Conservation (phyloP, 169 alveolate genomes). For the Fabrea salina region DNA sequence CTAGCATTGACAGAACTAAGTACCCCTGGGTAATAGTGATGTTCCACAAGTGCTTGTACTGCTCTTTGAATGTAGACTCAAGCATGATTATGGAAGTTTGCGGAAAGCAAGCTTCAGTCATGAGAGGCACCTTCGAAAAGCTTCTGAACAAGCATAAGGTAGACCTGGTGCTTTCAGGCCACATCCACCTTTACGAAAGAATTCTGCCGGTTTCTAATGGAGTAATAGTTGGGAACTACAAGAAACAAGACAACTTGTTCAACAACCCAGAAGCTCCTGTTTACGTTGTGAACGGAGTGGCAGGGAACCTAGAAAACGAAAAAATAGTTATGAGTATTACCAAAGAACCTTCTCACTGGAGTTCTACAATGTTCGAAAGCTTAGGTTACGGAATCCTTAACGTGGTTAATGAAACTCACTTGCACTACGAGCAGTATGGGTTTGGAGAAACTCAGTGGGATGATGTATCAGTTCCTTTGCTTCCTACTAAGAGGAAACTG, state of each 20-base stretch:
- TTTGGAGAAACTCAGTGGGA: conserved; percentile 21
- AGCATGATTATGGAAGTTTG: conserved; percentile 13
- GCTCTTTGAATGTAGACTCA: not conserved
- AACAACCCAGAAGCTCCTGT: conserved; percentile 25
- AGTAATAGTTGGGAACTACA: not conserved
- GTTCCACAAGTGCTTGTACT: conserved; percentile 5
- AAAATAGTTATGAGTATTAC: not conserved
- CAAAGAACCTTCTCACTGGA: not conserved
- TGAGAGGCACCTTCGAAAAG: not conserved
- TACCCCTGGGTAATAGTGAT: not conserved
- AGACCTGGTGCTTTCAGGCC: not conserved
- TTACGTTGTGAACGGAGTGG: conserved; percentile 11
- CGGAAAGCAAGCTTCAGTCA: not conserved
- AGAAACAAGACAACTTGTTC: conserved; percentile 4
- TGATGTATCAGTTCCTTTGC: no score
- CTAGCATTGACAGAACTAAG: not conserved
- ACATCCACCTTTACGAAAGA: conserved; percentile 19
- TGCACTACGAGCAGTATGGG: conserved; percentile 11
- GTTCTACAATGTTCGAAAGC: not conserved
- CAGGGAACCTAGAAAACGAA: conserved; percentile 18
- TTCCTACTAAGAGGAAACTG: no score
- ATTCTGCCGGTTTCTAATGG: not conserved
- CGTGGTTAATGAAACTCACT: not conserved
- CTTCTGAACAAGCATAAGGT: not conserved
- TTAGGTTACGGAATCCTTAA: conserved; percentile 21